Evolutionary conservation across 352 stramenopile species (phyloP), one percentile per base, ranked within the genome.

Genomic region (Globisporangium heterothallicum): DNA sequence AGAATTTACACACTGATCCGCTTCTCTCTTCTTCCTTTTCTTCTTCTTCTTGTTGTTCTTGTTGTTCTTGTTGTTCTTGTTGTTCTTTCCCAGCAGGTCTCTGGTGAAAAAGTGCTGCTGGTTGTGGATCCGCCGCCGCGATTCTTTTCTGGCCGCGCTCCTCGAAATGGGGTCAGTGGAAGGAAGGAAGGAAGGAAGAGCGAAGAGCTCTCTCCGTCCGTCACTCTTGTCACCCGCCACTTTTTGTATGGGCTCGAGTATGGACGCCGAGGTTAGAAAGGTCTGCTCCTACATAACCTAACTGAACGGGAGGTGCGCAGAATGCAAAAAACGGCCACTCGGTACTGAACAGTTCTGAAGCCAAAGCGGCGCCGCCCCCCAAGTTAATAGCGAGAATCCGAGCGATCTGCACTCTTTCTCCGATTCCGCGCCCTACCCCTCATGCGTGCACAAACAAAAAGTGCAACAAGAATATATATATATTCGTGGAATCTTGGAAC

Each of bases 311-410:
- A 52, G 45, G 32, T 32, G 46, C 13, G 21, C 2, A 35, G 29
- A n/a, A 27, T 6, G n/a, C 45, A 53, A 34, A 53, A 53, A 53
- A 34, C 46, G 32, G 32, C 46, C 46, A 44, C 26, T 43, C n/a
- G 24, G 34, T 16, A 53, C 47, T 53, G 47, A 53, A 53, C 47
- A 53, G 47, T 53, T 53, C 47, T 53, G 47, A 53, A 53, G 47
- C 47, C 34, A 53, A 44, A 45, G 24, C 12, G 8, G 16, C 14
- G 12, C 2, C 6, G 19, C n/a, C n/a, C n/a, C n/a, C n/a, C n/a
- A n/a, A n/a, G n/a, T n/a, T 49, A 36, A n/a, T 25, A 49, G 30
- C 3, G 30, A 36, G 30, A 36, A 8, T 16, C 9, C 12, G 30
- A 9, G 30, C 3, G 2, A 8, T 3, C 6, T 36, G 30, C n/a